A percentile compares a stretch with the other conserved stretches of the same genome.
These are phyloP conservation scores for Lippia alba DNA, from an alignment of 305 asterid species.

Conservation along the genomic window DNA sequence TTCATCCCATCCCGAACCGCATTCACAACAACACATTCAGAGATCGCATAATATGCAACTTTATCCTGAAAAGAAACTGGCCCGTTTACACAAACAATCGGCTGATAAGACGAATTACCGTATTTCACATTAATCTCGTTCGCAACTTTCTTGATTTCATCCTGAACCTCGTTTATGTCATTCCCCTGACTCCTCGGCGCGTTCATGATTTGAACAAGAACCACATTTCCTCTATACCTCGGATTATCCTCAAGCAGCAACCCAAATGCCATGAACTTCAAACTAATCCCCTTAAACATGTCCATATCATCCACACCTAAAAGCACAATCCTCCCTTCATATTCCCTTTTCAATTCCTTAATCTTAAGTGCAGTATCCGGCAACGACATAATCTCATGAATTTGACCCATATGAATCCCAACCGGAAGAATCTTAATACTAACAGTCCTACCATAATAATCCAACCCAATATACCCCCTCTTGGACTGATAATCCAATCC, in stretches of 20 bases:
- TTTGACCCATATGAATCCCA: slow-evolving; percentile 79
- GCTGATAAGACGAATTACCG: slow-evolving; percentile 61
- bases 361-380: slow-evolving; percentile 55
- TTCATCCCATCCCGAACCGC: slow-evolving; percentile 96
- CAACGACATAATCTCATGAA: slow-evolving; percentile 50
- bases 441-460: slow-evolving; percentile 84
- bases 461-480: slow-evolving; percentile 85
- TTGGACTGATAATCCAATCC: slow-evolving; percentile 86
- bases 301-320: slow-evolving; percentile 92
- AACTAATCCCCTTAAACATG: slow-evolving; percentile 81
- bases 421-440: slow-evolving; percentile 75
- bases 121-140: slow-evolving; percentile 50
- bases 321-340: slow-evolving; percentile 60
- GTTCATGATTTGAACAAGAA: slow-evolving; percentile 76
- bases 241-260: slow-evolving; percentile 66
- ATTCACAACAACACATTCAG: slow-evolving; percentile 89
- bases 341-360: slow-evolving; percentile 48
- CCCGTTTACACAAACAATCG: slow-evolving; percentile 69
- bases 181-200: slow-evolving; percentile 77
- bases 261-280: slow-evolving; percentile 76
- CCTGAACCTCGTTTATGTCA: slow-evolving; percentile 74
- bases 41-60: slow-evolving; percentile 64
- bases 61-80: slow-evolving; percentile 70
- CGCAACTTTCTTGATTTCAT: slow-evolving; percentile 63
- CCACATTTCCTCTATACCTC: slow-evolving; percentile 48